Conservation (phyloP, 805 yeast genomes). For the Candida ascalaphidarum region DNA sequence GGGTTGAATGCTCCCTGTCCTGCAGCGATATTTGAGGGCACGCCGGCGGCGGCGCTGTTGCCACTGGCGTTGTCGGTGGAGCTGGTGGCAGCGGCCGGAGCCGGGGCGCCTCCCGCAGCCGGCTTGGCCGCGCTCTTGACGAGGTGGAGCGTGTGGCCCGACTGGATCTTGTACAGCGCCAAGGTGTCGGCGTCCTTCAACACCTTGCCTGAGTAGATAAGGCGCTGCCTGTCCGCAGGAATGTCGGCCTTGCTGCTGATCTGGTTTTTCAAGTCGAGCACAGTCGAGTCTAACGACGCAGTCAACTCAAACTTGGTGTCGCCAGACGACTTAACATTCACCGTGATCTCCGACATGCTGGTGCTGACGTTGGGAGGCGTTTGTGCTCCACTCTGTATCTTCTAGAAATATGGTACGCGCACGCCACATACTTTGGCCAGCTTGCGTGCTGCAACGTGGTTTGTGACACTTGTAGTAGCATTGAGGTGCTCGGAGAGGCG, state of each 20-base stretch:
- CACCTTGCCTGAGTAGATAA: conserved; percentile 91
- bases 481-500: too few species aligned
- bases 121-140: conserved; percentile 56
- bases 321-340: conserved; percentile 47
- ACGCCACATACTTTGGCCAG: too few species aligned
- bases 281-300: conserved; percentile 45
- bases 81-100: conserved; percentile 1
- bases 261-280: conserved; percentile 59
- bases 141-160: conserved; percentile 82
- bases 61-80: conserved; percentile 1
- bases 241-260: conserved; percentile 56
- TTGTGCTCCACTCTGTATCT: too few species aligned
- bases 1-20: conserved; percentile 90
- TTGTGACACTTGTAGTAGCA: too few species aligned
- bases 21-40: conserved; percentile 76
- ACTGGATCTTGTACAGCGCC: conserved; percentile 68
- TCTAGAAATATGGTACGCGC: too few species aligned
- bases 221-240: conserved; percentile 73
- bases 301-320: conserved; percentile 70
- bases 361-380: too few species aligned
- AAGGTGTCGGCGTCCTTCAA: conserved; percentile 77
- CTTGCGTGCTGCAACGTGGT: too few species aligned
- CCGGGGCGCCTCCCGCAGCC: conserved; percentile 11
- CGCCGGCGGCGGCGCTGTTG: conserved; percentile 17
- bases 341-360: conserved; percentile 17